A percentile compares a stretch with the other conserved stretches of the same genome.
These are phyloP conservation scores for Candida sanyaensis DNA, from an alignment of 1,139 yeast genomes.

Conservation along the genomic window DNA sequence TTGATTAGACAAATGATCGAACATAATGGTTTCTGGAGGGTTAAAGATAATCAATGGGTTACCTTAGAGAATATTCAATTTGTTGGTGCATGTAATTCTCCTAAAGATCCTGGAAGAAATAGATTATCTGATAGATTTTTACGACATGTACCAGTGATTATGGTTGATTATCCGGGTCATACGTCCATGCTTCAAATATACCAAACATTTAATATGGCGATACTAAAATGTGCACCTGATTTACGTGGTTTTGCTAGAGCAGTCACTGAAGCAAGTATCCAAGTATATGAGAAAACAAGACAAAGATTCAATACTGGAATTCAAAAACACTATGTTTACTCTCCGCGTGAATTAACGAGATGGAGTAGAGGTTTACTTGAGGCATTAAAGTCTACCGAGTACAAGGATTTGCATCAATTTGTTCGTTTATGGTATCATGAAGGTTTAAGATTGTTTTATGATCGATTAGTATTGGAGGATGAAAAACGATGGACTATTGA, in stretches of 20 bases:
- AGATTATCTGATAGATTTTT: slow-evolving; percentile 62
- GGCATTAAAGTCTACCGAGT: slow-evolving; percentile 46
- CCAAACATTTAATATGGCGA: slow-evolving; percentile 54
- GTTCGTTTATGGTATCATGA: slow-evolving; percentile 82
- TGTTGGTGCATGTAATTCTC: slow-evolving; percentile 95
- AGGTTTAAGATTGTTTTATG: slow-evolving; percentile 74
- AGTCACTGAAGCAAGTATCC: slow-evolving; percentile 68
- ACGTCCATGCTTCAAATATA: slow-evolving; percentile 71
- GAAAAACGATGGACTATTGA: slow-evolving; percentile 58
- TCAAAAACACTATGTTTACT: slow-evolving; percentile 68
- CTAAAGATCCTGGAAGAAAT: slow-evolving; percentile 77
- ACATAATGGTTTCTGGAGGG: slow-evolving; percentile 76
- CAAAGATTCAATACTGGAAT: slow-evolving; percentile 32
- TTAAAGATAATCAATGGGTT: slow-evolving; percentile 65
- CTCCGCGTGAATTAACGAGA: slow-evolving; percentile 90
- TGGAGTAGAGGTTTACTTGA: slow-evolving; percentile 81
- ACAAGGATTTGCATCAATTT: slow-evolving; percentile 42
- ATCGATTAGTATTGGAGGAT: slow-evolving; percentile 53
- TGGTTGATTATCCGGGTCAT: slow-evolving; percentile 82
- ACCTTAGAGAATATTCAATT: slow-evolving; percentile 66
- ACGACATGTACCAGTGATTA: slow-evolving; percentile 65
- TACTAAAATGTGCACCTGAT: slow-evolving; percentile 64
- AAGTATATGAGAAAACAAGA: slow-evolving; percentile 54
- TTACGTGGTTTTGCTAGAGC: slow-evolving; percentile 54
- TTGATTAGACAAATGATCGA: slow-evolving; percentile 77